Conservation (phyloP, 352 stramenopile species). For the Aphanomyces euteiches region DNA sequence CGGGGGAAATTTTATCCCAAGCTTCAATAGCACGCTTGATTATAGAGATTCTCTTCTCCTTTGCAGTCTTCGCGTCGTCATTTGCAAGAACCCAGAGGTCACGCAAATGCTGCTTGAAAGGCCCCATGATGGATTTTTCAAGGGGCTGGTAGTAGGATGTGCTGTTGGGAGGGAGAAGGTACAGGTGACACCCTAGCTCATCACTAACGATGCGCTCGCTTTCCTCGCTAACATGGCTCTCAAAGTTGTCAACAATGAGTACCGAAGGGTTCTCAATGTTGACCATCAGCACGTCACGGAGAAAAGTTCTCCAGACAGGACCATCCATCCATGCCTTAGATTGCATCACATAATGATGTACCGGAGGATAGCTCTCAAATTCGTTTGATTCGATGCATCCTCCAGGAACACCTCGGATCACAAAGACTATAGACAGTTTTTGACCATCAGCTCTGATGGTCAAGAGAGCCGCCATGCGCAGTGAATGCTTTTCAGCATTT, state of each 20-base stretch:
- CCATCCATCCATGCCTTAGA: slow-evolving; percentile 35
- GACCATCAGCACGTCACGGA: slow-evolving; percentile 4
- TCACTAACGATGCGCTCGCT: not conserved
- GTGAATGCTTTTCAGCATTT: slow-evolving; percentile 29
- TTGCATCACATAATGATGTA: slow-evolving; percentile 32
- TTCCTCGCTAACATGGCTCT: slow-evolving; percentile 27
- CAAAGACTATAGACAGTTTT: slow-evolving; percentile 35
- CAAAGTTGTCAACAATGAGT: slow-evolving; percentile 35
- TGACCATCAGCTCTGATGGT: slow-evolving; percentile 29
- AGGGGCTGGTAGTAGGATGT: slow-evolving; percentile 29
- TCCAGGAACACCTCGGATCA: slow-evolving; percentile 24
- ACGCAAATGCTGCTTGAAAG: slow-evolving; percentile 29
- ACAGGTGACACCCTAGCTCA: slow-evolving; percentile 13
- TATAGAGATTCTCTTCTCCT: slow-evolving; percentile 9
- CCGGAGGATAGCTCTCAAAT: slow-evolving; percentile 21
- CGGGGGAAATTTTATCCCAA: not conserved
- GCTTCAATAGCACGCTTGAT: slow-evolving; percentile 21
- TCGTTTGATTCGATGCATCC: slow-evolving; percentile 32
- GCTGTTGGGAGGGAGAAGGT: slow-evolving; percentile 23
- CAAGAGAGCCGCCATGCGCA: slow-evolving; percentile 29
- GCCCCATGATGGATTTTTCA: slow-evolving; percentile 25
- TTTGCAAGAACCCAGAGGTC: slow-evolving; percentile 21
- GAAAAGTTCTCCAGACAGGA: slow-evolving; percentile 22
- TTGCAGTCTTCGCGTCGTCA: not conserved
- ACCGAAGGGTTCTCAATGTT: slow-evolving; percentile 29